A percentile compares a stretch with the other conserved stretches of the same genome.
phyloP scores from a whole-genome alignment of 768 basidiomycete genomes.

The Austroboletus festivus region DNA sequence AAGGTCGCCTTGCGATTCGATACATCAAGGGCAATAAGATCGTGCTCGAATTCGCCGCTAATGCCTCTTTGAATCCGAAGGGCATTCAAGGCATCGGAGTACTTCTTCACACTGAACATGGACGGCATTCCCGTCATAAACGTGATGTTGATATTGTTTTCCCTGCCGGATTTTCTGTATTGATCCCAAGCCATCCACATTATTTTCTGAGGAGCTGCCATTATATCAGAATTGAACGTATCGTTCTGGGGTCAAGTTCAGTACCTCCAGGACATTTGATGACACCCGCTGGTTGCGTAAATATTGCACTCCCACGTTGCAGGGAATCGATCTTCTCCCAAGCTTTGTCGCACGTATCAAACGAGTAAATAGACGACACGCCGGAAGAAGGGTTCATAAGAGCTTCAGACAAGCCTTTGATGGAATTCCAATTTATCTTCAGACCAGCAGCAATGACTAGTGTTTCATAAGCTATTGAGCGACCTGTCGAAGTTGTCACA shows the following conservation, averaged over 20 bases:
- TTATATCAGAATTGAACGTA: slow-evolving; percentile 3
- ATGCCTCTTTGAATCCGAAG: slow-evolving; percentile 78
- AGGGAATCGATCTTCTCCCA: slow-evolving; percentile 81
- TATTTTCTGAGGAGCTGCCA: slow-evolving; percentile 81
- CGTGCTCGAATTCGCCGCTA: slow-evolving; percentile 74
- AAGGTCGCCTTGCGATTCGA: slow-evolving; percentile 80
- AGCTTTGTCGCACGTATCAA: slow-evolving; percentile 84
- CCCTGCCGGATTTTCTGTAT: slow-evolving; percentile 58
- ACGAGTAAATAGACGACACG: slow-evolving; percentile 91
- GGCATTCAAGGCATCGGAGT: slow-evolving; percentile 79
- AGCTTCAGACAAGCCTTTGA: slow-evolving; percentile 71
- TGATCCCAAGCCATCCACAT: slow-evolving; percentile 98
- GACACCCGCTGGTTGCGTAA: slow-evolving; percentile 90
- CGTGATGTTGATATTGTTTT: slow-evolving; percentile 57
- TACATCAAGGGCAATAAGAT: slow-evolving; percentile 73
- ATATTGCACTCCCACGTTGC: slow-evolving; percentile 79
- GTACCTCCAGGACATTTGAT: slow-evolving; percentile 94
- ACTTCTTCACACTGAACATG: slow-evolving; percentile 98
- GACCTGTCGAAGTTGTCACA: slow-evolving; percentile 68
- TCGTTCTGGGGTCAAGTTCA: slow-evolving; percentile 7
- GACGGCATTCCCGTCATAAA: slow-evolving; percentile 93
- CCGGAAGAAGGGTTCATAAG: slow-evolving; percentile 71
- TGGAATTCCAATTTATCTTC: slow-evolving; percentile 77
- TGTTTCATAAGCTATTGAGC: slow-evolving; percentile 72
- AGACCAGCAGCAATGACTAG: slow-evolving; percentile 89